These are phyloP conservation scores for Pleurotus djamor DNA, from an alignment of 768 basidiomycete genomes.

Conservation along the genomic window DNA sequence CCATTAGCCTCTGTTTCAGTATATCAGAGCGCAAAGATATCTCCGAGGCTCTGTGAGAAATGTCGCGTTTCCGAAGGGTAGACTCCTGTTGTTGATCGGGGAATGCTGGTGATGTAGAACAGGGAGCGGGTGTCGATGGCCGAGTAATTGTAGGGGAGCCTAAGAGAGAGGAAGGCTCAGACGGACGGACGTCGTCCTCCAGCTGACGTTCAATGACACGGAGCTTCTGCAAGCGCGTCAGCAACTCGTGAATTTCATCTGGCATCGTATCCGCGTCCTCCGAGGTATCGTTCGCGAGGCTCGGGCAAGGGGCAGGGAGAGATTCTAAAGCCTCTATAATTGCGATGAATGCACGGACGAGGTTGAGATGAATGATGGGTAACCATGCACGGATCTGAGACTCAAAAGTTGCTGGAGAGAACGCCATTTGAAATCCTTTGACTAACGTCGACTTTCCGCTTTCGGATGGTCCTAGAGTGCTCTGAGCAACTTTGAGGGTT, in stretches of 20 bases:
- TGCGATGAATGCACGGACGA: constrained; percentile 51
- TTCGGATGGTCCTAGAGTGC: constrained; percentile 55
- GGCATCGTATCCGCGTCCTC: neutral
- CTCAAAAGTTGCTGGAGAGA: constrained; percentile 56
- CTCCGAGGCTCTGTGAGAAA: constrained; percentile 42
- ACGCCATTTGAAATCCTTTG: constrained; percentile 65
- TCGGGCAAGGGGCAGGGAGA: neutral
- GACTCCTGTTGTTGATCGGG: neutral
- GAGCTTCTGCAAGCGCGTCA: neutral
- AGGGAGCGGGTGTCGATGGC: neutral
- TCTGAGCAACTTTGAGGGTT: neutral
- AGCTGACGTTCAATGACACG: neutral
- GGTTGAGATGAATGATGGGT: constrained; percentile 66
- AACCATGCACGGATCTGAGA: constrained; percentile 54
- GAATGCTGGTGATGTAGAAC: neutral
- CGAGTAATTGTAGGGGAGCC: neutral
- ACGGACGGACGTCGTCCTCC: neutral
- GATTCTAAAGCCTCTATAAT: constrained; percentile 30
- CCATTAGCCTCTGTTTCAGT: constrained; percentile 44
- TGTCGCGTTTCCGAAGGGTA: constrained; percentile 19
- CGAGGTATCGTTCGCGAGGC: neutral
- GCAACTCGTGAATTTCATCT: neutral
- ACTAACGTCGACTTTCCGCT: constrained; percentile 67
- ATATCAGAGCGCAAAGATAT: constrained; percentile 44
- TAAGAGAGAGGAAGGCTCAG: neutral